These are phyloP conservation scores for Gossypium turneri DNA, from an alignment of 345 rosid species.

Conservation along the genomic window DNA sequence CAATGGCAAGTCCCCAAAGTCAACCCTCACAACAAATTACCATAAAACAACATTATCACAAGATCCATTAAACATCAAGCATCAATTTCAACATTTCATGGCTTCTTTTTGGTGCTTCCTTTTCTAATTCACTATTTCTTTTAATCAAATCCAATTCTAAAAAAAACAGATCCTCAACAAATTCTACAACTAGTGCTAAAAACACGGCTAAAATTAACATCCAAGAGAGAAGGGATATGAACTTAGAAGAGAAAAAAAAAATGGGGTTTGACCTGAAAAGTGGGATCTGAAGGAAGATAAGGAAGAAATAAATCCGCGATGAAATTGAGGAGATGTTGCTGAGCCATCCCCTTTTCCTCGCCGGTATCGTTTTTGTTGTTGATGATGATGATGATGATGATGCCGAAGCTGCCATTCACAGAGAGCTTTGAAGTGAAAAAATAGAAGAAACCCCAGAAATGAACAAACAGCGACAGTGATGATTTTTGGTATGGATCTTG, in stretches of 20 bases:
- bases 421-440: not conserved
- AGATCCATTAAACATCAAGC: not conserved
- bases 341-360: constrained; percentile 44
- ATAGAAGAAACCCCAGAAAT: not conserved
- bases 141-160: not conserved
- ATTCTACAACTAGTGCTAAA: not conserved
- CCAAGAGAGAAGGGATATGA: not conserved
- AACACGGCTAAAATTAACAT: not conserved
- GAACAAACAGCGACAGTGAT: not conserved
- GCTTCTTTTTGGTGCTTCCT: not conserved
- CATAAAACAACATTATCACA: not conserved
- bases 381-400: constrained; percentile 13
- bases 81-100: not conserved
- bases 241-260: not conserved
- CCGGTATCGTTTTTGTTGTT: constrained; percentile 23
- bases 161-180: constrained; percentile 12
- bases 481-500: too few relatives aligned
- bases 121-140: not conserved
- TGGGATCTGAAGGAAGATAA: constrained; percentile 85
- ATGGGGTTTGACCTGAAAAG: constrained; percentile 62
- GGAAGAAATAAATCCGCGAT: constrained; percentile 66
- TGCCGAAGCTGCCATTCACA: constrained; percentile 31
- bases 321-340: constrained; percentile 50
- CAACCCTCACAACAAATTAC: not conserved
- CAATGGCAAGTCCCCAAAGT: not conserved